phyloP scores from a whole-genome alignment of 768 basidiomycete genomes.

The Leucosporidium scottii region DNA sequence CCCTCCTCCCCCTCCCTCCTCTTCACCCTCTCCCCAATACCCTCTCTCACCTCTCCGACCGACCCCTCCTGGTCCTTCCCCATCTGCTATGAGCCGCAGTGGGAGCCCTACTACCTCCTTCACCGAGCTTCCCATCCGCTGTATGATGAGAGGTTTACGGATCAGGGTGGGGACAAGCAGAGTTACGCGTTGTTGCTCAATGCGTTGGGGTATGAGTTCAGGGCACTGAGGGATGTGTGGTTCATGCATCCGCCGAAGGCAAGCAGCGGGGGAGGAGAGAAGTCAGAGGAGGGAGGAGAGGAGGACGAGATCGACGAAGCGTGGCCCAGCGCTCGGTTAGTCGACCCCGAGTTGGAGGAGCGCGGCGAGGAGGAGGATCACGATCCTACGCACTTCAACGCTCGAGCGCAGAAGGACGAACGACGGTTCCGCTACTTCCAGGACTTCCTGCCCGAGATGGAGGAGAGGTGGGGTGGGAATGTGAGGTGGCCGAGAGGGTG shows the following conservation, averaged over 20 bases:
- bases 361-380: background rate
- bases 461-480: conserved; percentile 2
- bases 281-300: background rate
- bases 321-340: conserved; percentile 8
- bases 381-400: conserved; percentile 7
- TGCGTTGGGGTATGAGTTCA: conserved; percentile 15
- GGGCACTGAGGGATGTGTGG: conserved; percentile 1
- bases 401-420: conserved; percentile 9
- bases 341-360: background rate
- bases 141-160: conserved; percentile 24
- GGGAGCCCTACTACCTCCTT: conserved; percentile 26
- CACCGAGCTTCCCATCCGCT: conserved; percentile 14
- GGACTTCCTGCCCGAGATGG: conserved; percentile 15
- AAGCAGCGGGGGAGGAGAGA: background rate
- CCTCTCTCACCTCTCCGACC: background rate
- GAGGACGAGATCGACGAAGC: conserved; percentile 4
- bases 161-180: conserved; percentile 26
- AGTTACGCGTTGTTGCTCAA: conserved; percentile 12
- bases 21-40: background rate
- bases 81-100: conserved; percentile 17
- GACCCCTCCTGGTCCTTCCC: background rate
- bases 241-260: conserved; percentile 17
- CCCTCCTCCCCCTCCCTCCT: conserved; percentile 14
- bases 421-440: conserved; percentile 18
- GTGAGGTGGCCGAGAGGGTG: conserved; percentile 11